Evolutionary conservation across 345 rosid species (phyloP).

Genomic region (Salix brachista): DNA sequence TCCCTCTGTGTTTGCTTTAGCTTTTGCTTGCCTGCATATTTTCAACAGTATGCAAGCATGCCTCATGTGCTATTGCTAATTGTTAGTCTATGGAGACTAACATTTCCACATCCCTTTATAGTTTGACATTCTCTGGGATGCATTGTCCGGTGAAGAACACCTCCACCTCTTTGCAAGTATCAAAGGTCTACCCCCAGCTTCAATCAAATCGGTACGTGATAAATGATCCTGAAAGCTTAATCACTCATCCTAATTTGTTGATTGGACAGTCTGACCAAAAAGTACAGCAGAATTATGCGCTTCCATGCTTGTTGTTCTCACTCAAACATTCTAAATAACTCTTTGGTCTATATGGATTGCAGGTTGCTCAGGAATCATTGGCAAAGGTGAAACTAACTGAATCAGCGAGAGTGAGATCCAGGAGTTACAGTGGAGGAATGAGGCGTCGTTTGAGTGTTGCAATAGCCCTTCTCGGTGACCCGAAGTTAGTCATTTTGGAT

Average conservation of each 20-base stretch:
- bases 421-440: constrained; percentile 97
- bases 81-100: constrained; percentile 5
- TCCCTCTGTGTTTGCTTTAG: background rate
- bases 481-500: constrained; percentile 78
- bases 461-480: constrained; percentile 77
- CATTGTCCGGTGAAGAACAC: constrained; percentile 79
- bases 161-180: constrained; percentile 76
- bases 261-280: background rate
- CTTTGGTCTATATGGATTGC: background rate
- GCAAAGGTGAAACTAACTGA: constrained; percentile 69
- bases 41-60: background rate
- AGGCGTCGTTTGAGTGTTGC: constrained; percentile 94
- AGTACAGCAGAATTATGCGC: background rate
- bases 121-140: constrained; percentile 96
- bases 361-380: constrained; percentile 65
- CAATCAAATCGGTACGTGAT: constrained; percentile 54
- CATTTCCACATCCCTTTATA: constrained; percentile 16
- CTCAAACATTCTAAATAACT: background rate
- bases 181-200: constrained; percentile 65
- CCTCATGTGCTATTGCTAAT: background rate
- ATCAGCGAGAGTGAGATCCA: constrained; percentile 65
- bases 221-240: background rate
- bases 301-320: constrained; percentile 1
- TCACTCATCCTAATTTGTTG: background rate
- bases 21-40: background rate